phyloP scores from a whole-genome alignment of 306 rosid genomes.

The Glycine soja region DNA sequence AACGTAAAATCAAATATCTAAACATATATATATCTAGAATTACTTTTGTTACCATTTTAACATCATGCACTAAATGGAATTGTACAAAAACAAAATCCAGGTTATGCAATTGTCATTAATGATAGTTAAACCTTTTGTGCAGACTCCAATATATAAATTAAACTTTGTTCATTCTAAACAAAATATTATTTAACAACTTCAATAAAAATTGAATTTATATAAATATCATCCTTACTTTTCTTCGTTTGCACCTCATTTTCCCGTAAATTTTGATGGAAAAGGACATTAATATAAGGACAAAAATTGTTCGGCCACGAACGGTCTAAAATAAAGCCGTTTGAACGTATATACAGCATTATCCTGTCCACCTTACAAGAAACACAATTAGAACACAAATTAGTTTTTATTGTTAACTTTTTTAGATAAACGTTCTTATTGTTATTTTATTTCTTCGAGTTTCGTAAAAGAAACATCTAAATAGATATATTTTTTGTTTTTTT shows the following conservation, averaged over 20 bases:
- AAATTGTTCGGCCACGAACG: neutral
- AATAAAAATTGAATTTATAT: neutral
- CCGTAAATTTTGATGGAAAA: neutral
- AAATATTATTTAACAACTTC: neutral
- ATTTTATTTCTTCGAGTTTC: neutral
- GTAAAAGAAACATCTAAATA: neutral
- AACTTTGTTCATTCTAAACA: neutral
- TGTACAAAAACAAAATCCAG: neutral
- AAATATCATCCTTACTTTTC: neutral
- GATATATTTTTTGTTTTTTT: too few relatives aligned
- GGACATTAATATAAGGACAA: neutral
- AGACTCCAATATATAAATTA: neutral
- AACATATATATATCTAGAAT: neutral
- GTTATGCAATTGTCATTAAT: too few relatives aligned
- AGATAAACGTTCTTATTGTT: neutral
- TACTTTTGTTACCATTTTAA: too few relatives aligned
- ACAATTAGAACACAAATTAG: neutral
- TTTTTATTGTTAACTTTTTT: neutral
- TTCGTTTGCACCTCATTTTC: too few relatives aligned
- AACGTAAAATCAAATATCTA: neutral
- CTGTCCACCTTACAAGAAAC: neutral
- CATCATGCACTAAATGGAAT: neutral
- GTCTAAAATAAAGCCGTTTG: constrained; percentile 11
- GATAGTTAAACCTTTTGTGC: neutral
- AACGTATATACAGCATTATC: neutral